Evolutionary conservation across 164 flowering plant species (phyloP).

Genomic region (Vitis labrusca): DNA sequence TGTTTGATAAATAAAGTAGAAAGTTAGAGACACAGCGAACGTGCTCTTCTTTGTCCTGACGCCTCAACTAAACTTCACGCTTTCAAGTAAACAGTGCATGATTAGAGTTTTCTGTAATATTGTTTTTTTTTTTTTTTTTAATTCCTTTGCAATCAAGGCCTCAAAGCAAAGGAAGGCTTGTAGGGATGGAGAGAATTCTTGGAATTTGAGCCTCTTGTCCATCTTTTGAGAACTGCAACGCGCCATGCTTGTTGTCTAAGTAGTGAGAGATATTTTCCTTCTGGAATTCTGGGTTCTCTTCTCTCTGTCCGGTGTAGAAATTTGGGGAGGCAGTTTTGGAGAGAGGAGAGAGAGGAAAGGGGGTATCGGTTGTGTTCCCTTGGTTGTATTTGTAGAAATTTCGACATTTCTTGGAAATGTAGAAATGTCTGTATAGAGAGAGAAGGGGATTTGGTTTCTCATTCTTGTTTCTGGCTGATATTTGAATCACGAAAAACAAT

Average conservation of each 20-base stretch:
- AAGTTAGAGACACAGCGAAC: conserved; percentile 22
- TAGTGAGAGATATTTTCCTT: conserved; percentile 10
- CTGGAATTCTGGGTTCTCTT: conserved; percentile 10
- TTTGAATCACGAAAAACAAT: conserved; percentile 28
- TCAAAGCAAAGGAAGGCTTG: background rate
- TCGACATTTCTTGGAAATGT: no score
- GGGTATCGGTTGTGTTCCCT: background rate
- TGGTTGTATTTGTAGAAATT: no score
- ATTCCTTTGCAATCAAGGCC: conserved; percentile 5
- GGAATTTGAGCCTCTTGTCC: conserved; percentile 40
- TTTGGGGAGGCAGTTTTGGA: background rate
- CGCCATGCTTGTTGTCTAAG: conserved; percentile 38
- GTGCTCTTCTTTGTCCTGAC: conserved; percentile 33
- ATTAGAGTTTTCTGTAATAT: conserved; percentile 12
- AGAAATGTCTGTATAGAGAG: background rate
- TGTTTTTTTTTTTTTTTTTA: conserved; percentile 4
- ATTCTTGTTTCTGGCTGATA: background rate
- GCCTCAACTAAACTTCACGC: conserved; percentile 25
- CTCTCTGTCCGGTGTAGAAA: background rate
- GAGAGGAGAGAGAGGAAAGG: background rate
- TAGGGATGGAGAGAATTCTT: conserved; percentile 14
- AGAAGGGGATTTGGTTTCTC: conserved; percentile 1
- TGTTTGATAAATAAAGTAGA: background rate
- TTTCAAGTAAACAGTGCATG: conserved; percentile 17
- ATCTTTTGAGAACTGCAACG: conserved; percentile 36